Evolutionary conservation across 2,329 filamentous ascomycete species (phyloP).

Genomic region (Claviceps maximensis): DNA sequence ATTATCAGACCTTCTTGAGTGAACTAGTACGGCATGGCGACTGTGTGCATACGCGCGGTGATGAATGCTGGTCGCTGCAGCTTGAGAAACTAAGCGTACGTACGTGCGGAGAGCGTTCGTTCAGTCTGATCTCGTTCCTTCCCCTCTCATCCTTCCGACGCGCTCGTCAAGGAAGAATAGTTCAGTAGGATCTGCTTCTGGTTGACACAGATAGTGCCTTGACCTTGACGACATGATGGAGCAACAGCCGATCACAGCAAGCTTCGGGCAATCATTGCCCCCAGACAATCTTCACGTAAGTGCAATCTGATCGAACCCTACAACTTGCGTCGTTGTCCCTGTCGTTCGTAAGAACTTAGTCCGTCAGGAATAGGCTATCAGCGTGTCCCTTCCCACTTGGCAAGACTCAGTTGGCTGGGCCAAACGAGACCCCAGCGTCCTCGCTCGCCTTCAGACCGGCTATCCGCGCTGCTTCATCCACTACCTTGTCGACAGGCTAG

Average conservation of each 20-base stretch:
- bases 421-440: conserved; percentile 9
- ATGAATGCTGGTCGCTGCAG: no score
- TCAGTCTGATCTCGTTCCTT: no score
- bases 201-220: background rate
- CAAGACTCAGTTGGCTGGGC: conserved; percentile 14
- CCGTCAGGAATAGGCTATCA: conserved; percentile 11
- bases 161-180: background rate
- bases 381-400: conserved; percentile 19
- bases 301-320: background rate
- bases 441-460: conserved; percentile 13
- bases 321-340: background rate
- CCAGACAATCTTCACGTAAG: background rate
- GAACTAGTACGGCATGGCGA: no score
- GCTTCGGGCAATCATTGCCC: background rate
- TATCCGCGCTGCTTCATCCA: conserved; percentile 18
- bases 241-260: background rate
- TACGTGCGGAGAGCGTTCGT: no score
- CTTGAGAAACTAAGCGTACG: no score
- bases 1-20: no score
- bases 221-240: background rate
- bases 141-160: conserved; percentile 13
- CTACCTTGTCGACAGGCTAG: conserved; percentile 11
- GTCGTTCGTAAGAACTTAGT: background rate
- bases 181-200: background rate
- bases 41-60: no score